Conservation (phyloP, 1,284 basidiomycete species). For the Leccinum angustisporum region DNA sequence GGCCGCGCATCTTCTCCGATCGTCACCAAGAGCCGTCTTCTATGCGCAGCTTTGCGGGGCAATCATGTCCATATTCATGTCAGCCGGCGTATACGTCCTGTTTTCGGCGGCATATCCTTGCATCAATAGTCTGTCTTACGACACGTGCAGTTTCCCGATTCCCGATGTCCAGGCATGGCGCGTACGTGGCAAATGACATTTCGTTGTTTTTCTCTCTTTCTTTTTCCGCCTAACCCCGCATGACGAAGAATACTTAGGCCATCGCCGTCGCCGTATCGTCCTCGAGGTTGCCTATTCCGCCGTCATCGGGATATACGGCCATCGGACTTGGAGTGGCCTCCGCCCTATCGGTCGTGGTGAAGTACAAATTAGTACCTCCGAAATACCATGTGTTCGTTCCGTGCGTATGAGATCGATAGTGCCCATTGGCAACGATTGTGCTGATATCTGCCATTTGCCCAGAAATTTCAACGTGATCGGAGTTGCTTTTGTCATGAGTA, state of each 20-base stretch:
- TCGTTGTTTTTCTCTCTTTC: background rate
- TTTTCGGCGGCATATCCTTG: constrained; percentile 68
- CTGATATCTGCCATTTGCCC: background rate
- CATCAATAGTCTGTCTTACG: constrained; percentile 44
- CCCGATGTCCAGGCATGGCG: constrained; percentile 24
- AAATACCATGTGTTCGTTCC: constrained; percentile 10
- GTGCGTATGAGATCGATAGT: background rate
- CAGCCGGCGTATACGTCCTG: constrained; percentile 4
- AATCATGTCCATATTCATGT: constrained; percentile 8
- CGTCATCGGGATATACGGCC: constrained; percentile 3
- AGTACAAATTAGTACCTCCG: constrained; percentile 6
- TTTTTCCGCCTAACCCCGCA: background rate
- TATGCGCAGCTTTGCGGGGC: constrained; percentile 49
- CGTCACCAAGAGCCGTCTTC: constrained; percentile 70
- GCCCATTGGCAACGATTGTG: background rate
- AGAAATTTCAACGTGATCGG: constrained; percentile 4
- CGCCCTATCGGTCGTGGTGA: constrained; percentile 6
- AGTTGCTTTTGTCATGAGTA: constrained; percentile 1
- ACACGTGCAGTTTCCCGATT: constrained; percentile 23
- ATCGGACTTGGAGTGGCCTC: constrained; percentile 4
- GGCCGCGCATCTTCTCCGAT: constrained; percentile 66
- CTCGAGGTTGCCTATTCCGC: constrained; percentile 4
- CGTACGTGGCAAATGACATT: constrained; percentile 27
- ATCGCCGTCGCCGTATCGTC: constrained; percentile 4
- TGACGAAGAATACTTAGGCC: background rate